phyloP scores from a whole-genome alignment of 1,139 yeast genomes.

The Lodderomyces parapsilosis region DNA sequence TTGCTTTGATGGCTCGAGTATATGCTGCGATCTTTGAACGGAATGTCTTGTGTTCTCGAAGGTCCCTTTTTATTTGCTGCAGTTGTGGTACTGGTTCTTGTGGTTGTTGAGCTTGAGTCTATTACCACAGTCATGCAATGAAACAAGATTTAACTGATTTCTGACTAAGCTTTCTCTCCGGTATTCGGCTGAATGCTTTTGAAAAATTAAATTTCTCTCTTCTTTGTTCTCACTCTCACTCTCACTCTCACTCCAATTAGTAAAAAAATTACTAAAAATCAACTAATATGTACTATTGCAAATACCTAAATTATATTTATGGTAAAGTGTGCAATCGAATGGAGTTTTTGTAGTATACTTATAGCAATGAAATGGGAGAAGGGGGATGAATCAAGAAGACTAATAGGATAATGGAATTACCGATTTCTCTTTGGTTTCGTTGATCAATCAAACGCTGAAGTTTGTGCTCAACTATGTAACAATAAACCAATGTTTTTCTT shows the following conservation, averaged over 20 bases:
- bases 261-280: background rate
- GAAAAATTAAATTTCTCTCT: background rate
- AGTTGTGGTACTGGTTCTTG: background rate
- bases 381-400: too few species aligned
- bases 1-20: background rate
- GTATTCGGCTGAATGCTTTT: background rate
- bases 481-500: too few species aligned
- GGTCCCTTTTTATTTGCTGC: background rate
- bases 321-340: too few species aligned
- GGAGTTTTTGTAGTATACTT: background rate
- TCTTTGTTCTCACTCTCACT: too few species aligned
- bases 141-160: too few species aligned
- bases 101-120: background rate
- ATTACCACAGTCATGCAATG: background rate
- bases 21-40: background rate
- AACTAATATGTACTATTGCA: background rate
- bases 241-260: background rate
- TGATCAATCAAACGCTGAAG: too few species aligned
- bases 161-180: background rate
- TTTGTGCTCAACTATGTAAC: background rate
- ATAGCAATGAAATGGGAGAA: background rate
- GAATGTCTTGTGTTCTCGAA: constrained; percentile 5
- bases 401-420: too few species aligned
- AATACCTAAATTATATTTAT: background rate
- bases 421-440: too few species aligned